Evolutionary conservation across 2,329 filamentous ascomycete genomes (phyloP), one percentile per base, ranked within the genome.

Genomic region (Gnomoniopsis smithogilvyi): DNA sequence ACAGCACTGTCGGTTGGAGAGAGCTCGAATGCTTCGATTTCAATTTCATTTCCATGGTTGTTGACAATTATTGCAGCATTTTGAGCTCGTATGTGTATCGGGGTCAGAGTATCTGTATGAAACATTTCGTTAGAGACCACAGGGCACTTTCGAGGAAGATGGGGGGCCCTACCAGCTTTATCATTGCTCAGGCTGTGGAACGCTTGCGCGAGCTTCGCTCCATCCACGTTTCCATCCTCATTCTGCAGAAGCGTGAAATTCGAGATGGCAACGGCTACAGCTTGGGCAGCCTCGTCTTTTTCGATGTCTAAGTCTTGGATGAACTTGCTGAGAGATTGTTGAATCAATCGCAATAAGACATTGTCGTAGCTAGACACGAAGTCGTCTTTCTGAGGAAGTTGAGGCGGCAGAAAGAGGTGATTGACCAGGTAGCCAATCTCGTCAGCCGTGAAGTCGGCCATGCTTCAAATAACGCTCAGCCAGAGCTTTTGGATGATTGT

Each of bases 21-120:
- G 0, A 76, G 54, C 51, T 76, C 74, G 45, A 76, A 75, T 0
- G 67, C 51, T 34, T 76, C 69, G 33, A 76, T 64, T 1, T 64
- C 22, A 14, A 72, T 54, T 3, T 51, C 52, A 3, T 62, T n/a
- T 2, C 34, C 33, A 3, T 41, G 33, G 19, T 56, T 67, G 22
- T 59, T 64, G 33, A 74, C 64, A 1, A 76, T 21, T 0, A 76
- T 26, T 1, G 67, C 74, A 0, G 72, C 71, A 53, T 77, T 77
- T 56, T 76, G 74, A 1, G 59, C 64, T 4, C 52, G 38, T n/a
- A 76, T 54, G 36, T 72, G 60, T 6, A 74, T 54, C 0, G 68
- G 64, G n/a, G 72, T 54, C 4, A 22, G 6, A n/a, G 14, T 30
- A 2, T 21, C 53, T 55, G 8, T 21, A n/a, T 36, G 43, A 45